These are phyloP conservation scores for Aspergillus texensis DNA, from an alignment of 2,329 filamentous ascomycete genomes.

Conservation along the genomic window DNA sequence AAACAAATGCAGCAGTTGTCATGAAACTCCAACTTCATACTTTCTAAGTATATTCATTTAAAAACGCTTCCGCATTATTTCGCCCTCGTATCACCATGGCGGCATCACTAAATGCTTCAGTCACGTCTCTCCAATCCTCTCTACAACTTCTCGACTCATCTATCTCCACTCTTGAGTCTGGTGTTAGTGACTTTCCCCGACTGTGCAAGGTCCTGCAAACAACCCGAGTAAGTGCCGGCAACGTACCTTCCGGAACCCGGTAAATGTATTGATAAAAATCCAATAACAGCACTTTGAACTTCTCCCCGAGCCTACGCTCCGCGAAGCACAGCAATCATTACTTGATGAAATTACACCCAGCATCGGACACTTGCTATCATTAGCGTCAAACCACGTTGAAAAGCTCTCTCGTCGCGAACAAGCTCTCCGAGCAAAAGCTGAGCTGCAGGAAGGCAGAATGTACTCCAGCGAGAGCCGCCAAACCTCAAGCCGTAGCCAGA, in stretches of 20 bases:
- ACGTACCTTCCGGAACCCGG: not conserved
- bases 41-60: not conserved
- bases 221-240: constrained; percentile 53
- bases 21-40: not conserved
- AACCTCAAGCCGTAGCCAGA: constrained; percentile 22
- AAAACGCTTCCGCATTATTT: not conserved
- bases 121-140: constrained; percentile 62
- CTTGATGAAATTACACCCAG: constrained; percentile 89
- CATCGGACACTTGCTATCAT: constrained; percentile 74
- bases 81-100: constrained; percentile 33
- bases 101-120: constrained; percentile 60
- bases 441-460: constrained; percentile 77
- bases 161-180: constrained; percentile 63
- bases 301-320: constrained; percentile 80
- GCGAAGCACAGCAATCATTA: constrained; percentile 78
- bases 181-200: constrained; percentile 66
- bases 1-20: constrained; percentile 27
- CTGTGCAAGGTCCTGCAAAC: constrained; percentile 65
- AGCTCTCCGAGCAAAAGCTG: constrained; percentile 77
- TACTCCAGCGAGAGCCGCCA: constrained; percentile 43
- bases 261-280: constrained; percentile 1
- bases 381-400: constrained; percentile 81
- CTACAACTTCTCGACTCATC: constrained; percentile 65
- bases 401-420: constrained; percentile 82
- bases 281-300: constrained; percentile 80